phyloP scores from a whole-genome alignment of 352 stramenopile species.

The Phytophthora tubulina region DNA sequence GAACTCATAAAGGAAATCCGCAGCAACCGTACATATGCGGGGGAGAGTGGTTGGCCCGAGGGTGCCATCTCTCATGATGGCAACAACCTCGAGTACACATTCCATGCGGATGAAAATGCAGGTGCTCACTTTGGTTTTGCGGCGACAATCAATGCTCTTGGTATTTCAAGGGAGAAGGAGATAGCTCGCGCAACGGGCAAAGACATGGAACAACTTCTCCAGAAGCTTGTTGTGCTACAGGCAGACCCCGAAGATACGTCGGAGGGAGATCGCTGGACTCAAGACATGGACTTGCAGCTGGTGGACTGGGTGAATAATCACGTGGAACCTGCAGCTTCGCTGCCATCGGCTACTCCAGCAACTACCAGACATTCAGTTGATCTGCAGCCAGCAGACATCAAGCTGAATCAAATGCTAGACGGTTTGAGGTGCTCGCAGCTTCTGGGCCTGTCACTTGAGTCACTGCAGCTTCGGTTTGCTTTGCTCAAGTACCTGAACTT shows the following conservation, averaged over 20 bases:
- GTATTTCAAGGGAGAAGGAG: slow-evolving; percentile 73
- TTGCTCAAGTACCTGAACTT: slow-evolving; percentile 89
- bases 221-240: slow-evolving; percentile 37
- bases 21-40: slow-evolving; percentile 49
- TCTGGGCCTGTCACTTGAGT: slow-evolving; percentile 59
- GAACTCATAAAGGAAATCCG: slow-evolving; percentile 38
- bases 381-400: slow-evolving; percentile 76
- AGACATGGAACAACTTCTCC: slow-evolving; percentile 52
- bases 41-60: slow-evolving; percentile 58
- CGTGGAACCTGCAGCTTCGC: slow-evolving; percentile 55
- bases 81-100: slow-evolving; percentile 70
- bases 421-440: slow-evolving; percentile 78
- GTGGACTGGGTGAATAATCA: slow-evolving; percentile 90
- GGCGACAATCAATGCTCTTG: slow-evolving; percentile 64
- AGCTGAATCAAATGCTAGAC: slow-evolving; percentile 74
- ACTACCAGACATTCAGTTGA: slow-evolving; percentile 60
- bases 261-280: slow-evolving; percentile 51
- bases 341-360: slow-evolving; percentile 27
- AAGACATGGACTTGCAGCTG: slow-evolving; percentile 83
- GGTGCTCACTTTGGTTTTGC: slow-evolving; percentile 68
- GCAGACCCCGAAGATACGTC: not conserved
- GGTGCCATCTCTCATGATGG: slow-evolving; percentile 63
- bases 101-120: slow-evolving; percentile 65
- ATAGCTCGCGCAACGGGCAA: slow-evolving; percentile 52
- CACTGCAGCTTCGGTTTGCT: slow-evolving; percentile 80